Evolutionary conservation across 257 asterid genomes (phyloP).

Genomic region (Mitragyna speciosa): DNA sequence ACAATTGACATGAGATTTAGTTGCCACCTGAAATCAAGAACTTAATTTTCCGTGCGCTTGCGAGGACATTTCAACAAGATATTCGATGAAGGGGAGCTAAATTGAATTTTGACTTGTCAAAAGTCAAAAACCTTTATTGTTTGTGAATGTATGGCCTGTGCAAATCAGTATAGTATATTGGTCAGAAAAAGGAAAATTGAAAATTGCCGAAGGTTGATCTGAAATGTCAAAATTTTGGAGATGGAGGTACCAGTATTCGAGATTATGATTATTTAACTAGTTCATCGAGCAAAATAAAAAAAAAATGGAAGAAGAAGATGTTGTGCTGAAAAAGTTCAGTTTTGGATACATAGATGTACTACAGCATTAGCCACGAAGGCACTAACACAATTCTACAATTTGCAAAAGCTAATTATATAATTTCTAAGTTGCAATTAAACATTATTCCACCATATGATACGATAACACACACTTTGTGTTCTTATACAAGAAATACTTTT

Average conservation of each 20-base stretch:
- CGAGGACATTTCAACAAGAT: not conserved
- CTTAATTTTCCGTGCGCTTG: no score
- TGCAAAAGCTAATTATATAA: not conserved
- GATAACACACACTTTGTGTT: not conserved
- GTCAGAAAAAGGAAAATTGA: not conserved
- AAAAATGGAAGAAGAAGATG: not conserved
- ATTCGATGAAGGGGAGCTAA: not conserved
- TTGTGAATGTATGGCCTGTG: not conserved
- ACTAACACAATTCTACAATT: not conserved
- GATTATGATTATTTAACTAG: not conserved
- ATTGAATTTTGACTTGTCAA: not conserved
- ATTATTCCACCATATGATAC: not conserved
- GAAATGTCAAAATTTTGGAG: not conserved
- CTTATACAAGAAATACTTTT: conserved; percentile 26
- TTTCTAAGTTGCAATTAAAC: not conserved
- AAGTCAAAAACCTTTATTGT: not conserved
- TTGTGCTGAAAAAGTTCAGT: not conserved
- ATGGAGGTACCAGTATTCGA: not conserved
- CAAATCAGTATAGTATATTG: not conserved
- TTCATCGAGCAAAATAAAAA: not conserved
- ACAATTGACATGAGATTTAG: conserved; percentile 10
- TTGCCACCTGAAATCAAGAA: not conserved
- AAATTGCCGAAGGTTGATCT: not conserved
- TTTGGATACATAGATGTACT: not conserved
- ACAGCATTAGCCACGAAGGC: not conserved